Evolutionary conservation across 306 rosid genomes (phyloP), one percentile per base, ranked within the genome.

Genomic region (Herpetospermum pedunculosum): DNA sequence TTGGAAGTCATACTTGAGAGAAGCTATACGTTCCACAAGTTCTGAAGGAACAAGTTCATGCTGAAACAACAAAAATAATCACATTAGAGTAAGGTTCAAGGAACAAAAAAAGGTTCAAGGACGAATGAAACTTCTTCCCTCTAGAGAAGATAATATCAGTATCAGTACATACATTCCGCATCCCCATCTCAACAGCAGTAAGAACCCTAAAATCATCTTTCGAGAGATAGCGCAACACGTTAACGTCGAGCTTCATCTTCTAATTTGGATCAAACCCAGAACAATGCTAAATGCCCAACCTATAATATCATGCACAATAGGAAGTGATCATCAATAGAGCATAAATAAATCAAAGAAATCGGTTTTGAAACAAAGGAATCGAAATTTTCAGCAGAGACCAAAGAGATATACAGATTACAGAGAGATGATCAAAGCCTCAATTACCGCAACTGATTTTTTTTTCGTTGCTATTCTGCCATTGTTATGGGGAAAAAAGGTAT

Each of bases 201-300:
- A 90, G 96, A 78, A 92, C 98, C 91, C 96, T 87, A 77, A 92
- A 92, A 80, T 92, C 98, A 76, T 90, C 97, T 79, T 88, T 90
- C 5, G 96, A 84, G 40, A 90, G 92, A 82, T 88, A 90, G 83
- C 96, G 80, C 85, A 92, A 80, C 16, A 81, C 88, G 60, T 92
- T 83, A 12, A 92, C 96, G 10, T 90, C 91, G 1, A 92, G 89
- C 92, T 90, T 92, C 98, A 92, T 89, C 23, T 67, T 67, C 5
- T 11, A 19, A 23, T 63, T 35, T n/a, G 70, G 4, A 21, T n/a
- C 70, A 63, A 37, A 35, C 70, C 10, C 14, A 63, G 23, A 23
- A 4, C 14, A 63, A 3, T 19, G n/a, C 29, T 19, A 21, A 63
- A n/a, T 53, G 10, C 1, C 32, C 60, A 53, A 23, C 60, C 60